phyloP scores from a whole-genome alignment of 1,139 yeast genomes.

The Scheffersomyces parashehatae region DNA sequence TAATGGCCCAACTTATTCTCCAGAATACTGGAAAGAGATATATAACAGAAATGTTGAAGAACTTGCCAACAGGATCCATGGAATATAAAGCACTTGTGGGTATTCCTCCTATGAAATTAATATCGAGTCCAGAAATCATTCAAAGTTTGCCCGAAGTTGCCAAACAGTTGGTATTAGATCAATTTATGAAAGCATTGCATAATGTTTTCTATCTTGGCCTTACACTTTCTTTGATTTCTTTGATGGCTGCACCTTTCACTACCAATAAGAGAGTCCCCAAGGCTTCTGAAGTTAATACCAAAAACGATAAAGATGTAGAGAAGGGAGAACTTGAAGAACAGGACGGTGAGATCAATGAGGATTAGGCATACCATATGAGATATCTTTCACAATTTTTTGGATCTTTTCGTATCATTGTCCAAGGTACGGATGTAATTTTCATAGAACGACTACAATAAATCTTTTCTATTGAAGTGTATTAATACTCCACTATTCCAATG shows the following conservation, averaged over 20 bases:
- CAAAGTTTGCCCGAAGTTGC: constrained; percentile 18
- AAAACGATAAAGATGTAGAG: constrained; percentile 2
- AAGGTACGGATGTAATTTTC: no score
- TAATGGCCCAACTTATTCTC: constrained; percentile 24
- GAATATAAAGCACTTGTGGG: constrained; percentile 17
- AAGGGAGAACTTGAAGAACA: background rate
- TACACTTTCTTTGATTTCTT: constrained; percentile 31
- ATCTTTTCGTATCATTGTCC: no score
- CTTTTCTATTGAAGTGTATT: no score
- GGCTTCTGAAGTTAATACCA: constrained; percentile 11
- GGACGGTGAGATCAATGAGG: background rate
- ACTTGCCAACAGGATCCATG: constrained; percentile 14
- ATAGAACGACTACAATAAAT: no score
- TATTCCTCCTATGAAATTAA: constrained; percentile 16
- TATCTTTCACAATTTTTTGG: no score
- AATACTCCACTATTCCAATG: no score
- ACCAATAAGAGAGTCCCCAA: constrained; percentile 40
- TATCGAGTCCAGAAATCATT: constrained; percentile 21
- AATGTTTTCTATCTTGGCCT: constrained; percentile 42
- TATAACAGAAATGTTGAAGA: constrained; percentile 14
- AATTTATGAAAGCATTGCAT: constrained; percentile 37
- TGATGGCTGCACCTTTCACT: constrained; percentile 31
- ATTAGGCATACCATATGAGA: no score
- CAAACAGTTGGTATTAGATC: constrained; percentile 22
- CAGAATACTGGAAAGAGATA: constrained; percentile 3